These are phyloP conservation scores for Chenopodium formosanum DNA, from an alignment of 148 eudicot species.

Conservation along the genomic window DNA sequence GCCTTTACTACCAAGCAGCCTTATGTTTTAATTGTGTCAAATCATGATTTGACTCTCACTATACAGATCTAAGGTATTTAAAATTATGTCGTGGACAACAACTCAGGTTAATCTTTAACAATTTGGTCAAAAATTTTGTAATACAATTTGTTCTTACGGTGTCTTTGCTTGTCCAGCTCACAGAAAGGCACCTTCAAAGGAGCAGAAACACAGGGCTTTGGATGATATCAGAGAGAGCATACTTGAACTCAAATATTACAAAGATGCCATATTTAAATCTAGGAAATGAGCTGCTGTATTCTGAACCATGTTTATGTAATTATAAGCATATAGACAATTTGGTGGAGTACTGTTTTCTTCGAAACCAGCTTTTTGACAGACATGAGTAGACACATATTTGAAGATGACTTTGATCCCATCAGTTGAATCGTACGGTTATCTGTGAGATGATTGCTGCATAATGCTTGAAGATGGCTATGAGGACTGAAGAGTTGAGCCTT, in stretches of 20 bases:
- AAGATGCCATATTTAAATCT: conserved; percentile 59
- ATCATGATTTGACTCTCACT: neutral
- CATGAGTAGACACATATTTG: neutral
- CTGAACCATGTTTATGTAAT: neutral
- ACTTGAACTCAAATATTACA: conserved; percentile 76
- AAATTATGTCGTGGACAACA: neutral
- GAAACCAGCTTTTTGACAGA: neutral
- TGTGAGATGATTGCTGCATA: neutral
- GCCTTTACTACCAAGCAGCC: neutral
- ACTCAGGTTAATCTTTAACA: neutral
- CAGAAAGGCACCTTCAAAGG: conserved; percentile 77
- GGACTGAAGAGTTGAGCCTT: neutral
- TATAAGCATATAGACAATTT: neutral
- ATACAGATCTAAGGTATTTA: neutral
- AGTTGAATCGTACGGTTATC: neutral
- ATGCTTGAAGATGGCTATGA: neutral
- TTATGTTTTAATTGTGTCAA: neutral
- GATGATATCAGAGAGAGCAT: conserved; percentile 95
- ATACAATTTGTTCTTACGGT: neutral
- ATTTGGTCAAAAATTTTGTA: neutral
- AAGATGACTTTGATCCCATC: neutral
- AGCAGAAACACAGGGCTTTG: conserved; percentile 78
- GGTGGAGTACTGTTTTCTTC: neutral
- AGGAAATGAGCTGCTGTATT: conserved; percentile 15
- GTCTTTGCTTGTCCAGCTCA: conserved; percentile 26